Evolutionary conservation across 1,284 basidiomycete species (phyloP), one percentile per base, ranked within the genome.

Genomic region (Calocybe gambosa): DNA sequence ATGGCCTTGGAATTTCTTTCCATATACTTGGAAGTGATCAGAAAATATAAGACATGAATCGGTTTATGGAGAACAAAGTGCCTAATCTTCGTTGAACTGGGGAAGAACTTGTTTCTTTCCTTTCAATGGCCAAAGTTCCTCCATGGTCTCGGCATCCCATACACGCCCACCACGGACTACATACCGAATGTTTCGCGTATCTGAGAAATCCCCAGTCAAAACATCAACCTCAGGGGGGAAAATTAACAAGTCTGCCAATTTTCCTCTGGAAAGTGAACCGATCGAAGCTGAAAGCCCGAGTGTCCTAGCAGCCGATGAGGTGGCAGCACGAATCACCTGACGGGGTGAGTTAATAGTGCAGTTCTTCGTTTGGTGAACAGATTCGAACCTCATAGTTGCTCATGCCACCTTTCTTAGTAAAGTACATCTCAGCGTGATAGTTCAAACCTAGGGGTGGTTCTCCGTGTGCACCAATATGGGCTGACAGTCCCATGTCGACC

Each of bases 401-500:
- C 46, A 74, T 54, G 63, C 84, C 85, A 13, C 84, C 85, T 13
- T 70, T 65, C 42, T 68, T 65, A 12, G 80, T 69, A 59, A 84
- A 84, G 47, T 66, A 70, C 74, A 86, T 80, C 57, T 87, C 84
- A 16, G 76, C 74, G 50, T 87, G 85, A 55, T 86, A 87, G 63
- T 83, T 85, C n/a, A 80, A 56, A 1, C 84, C 84, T 10, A 85
- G 62, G 0, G 85, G 84, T 1, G 78, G 73, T 60, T 87, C 85
- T n/a, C 84, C 84, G 53, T 87, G 84, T 0, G 84, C 84, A 21
- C 84, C 84, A 48, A 87, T 82, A 51, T 83, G 77, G 1, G 78
- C 70, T 20, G 70, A 68, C 16, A 85, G 59, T n/a, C 74, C 84
- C 58, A 62, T 74, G 18, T 71, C 65, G 8, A 85, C 77, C 79